Evolutionary conservation across 2,329 filamentous ascomycete species (phyloP).

Genomic region (Alternaria sp.): DNA sequence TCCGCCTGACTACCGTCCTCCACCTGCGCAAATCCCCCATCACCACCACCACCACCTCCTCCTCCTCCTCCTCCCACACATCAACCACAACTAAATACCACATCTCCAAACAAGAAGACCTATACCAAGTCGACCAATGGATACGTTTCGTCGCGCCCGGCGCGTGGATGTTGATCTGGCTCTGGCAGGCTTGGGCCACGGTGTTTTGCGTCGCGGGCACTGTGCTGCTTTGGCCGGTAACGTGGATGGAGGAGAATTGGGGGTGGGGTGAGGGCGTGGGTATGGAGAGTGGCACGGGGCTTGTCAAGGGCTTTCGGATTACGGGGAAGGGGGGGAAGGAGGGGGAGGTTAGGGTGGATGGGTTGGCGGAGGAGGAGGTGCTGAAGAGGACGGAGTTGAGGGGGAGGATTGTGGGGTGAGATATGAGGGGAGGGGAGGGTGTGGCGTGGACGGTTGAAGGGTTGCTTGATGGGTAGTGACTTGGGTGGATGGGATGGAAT

Average conservation of each 20-base stretch:
- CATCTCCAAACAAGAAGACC: conserved; percentile 77
- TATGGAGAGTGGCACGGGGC: conserved; percentile 5
- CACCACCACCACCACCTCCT: background rate
- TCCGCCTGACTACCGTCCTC: conserved; percentile 72
- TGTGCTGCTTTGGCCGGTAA: conserved; percentile 57
- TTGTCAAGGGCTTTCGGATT: background rate
- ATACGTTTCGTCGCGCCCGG: conserved; percentile 72
- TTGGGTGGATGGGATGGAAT: background rate
- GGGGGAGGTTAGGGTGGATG: conserved; percentile 13
- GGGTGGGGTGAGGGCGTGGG: conserved; percentile 19
- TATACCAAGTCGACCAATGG: conserved; percentile 79
- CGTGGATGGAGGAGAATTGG: conserved; percentile 25
- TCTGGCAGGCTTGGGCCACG: conserved; percentile 71
- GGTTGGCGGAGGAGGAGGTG: conserved; percentile 14
- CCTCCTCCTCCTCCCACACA: too few species aligned
- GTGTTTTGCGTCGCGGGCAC: conserved; percentile 68
- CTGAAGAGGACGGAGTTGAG: conserved; percentile 16
- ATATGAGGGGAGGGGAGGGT: background rate
- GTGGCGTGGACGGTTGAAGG: background rate
- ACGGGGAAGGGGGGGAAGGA: conserved; percentile 8
- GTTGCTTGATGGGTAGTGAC: background rate
- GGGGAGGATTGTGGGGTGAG: conserved; percentile 17
- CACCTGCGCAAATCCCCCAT: conserved; percentile 51
- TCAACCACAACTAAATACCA: conserved; percentile 60
- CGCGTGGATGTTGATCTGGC: conserved; percentile 63